Base-by-base conservation (phyloP, 2,329 filamentous ascomycete genomes). In the Neonectria ditissima region DNA sequence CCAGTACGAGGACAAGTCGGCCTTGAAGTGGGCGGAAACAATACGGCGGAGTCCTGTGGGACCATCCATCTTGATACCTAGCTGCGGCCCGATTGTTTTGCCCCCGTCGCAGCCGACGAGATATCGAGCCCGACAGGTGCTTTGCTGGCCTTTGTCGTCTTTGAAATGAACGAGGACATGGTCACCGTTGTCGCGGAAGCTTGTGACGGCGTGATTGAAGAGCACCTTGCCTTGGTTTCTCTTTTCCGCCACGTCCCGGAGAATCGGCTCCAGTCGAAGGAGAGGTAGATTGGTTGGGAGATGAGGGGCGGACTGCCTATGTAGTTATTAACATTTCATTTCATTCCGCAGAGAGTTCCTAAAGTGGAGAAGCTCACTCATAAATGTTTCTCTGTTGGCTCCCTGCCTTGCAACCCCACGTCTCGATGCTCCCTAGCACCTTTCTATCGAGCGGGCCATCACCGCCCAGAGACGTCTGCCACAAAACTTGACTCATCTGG, bases 391-490 rank as follows among this genome's bases (percentile, higher is more conserved):
- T 43, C 18, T 20, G 39, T 43, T 43, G 10, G 7, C 39, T 43
- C 39, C 39, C 39, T 18, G 39, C n/a, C 39, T 43, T 43, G 39
- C 39, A 43, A 22, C 39, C 39, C 39, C 39, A 43, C n/a, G 39
- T 43, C 8, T 43, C 39, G 39, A 43, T 20, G 13, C 6, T 24
- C 4, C 32, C 14, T 9, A 52, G 18, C n/a, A 52, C 48, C 22
- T 52, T 34, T 22, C 51, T 22, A 26, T 53, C 34, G 14, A 24
- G 18, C 13, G 51, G 51, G 16, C 51, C 51, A 16, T 37, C 32
- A 14, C 51, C 51, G 14, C 51, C 51, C 6, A 53, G 11, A 22
- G 51, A 53, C 24, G 51, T 53, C 24, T 41, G 51, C 51, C 51
- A 53, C 5, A 22, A 11, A 5, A 41, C 34, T 22, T 53, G 51